Evolutionary conservation across 345 rosid species (phyloP).

Genomic region (Clausena lansium): DNA sequence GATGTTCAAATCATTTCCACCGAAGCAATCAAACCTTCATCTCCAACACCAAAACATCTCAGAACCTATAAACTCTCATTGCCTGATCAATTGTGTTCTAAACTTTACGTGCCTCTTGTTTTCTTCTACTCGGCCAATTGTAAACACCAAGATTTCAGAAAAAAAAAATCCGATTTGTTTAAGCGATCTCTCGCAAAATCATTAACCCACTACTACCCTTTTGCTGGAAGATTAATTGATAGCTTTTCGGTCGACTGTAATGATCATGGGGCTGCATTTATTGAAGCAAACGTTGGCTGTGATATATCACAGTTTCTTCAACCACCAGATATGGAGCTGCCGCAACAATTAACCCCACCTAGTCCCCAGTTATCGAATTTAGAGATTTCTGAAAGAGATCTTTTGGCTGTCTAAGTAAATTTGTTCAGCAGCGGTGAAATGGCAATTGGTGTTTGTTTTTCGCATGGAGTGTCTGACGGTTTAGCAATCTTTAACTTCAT

Average conservation of each 20-base stretch:
- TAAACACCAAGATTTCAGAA: not conserved
- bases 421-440: conserved; percentile 26
- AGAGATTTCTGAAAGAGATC: too few relatives aligned
- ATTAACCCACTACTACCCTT: conserved; percentile 17
- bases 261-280: too few relatives aligned
- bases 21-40: too few relatives aligned
- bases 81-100: conserved; percentile 22
- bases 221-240: conserved; percentile 23
- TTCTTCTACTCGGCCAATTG: conserved; percentile 16
- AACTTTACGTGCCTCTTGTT: conserved; percentile 19
- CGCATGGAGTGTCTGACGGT: conserved; percentile 28
- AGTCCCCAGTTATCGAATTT: not conserved
- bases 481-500: not conserved
- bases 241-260: not conserved
- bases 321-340: not conserved
- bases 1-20: too few relatives aligned
- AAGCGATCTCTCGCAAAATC: conserved; percentile 23
- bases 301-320: conserved; percentile 18
- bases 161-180: not conserved
- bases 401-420: conserved; percentile 22
- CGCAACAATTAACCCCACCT: conserved; percentile 18
- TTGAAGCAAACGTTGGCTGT: too few relatives aligned
- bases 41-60: too few relatives aligned
- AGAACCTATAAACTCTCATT: not conserved
- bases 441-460: conserved; percentile 21